These are phyloP conservation scores for Beta corolliflora DNA, from an alignment of 179 eudicot genomes.

Conservation along the genomic window DNA sequence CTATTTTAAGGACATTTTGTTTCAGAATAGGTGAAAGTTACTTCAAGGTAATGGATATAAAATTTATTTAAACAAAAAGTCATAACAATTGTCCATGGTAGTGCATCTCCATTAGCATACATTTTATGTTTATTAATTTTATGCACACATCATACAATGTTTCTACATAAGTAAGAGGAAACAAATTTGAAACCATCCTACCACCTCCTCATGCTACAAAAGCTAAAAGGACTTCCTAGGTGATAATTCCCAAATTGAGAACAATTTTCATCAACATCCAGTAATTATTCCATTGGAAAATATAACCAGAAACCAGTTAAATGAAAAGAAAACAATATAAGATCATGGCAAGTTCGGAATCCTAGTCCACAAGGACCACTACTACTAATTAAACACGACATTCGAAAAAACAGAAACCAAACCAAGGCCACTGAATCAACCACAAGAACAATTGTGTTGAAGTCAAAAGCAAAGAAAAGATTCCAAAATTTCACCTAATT, in stretches of 20 bases:
- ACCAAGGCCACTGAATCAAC: conserved; percentile 1
- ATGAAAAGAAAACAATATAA: neutral
- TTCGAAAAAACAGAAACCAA: conserved; percentile 4
- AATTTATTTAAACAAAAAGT: neutral
- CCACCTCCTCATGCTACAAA: neutral
- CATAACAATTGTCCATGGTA: neutral
- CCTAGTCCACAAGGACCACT: neutral
- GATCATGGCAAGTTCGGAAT: neutral
- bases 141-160: neutral
- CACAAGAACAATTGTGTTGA: conserved; percentile 5
- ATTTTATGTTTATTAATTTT: neutral
- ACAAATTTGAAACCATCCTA: too few species aligned
- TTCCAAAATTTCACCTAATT: conserved; percentile 56
- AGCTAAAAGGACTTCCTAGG: neutral
- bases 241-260: neutral
- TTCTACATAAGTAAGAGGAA: neutral
- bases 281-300: neutral
- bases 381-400: conserved; percentile 1
- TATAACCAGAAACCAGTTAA: neutral
- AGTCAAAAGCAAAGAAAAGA: neutral
- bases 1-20: neutral
- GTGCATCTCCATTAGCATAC: neutral
- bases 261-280: neutral
- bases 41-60: neutral
- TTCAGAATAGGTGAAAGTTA: neutral